phyloP scores from a whole-genome alignment of 257 asterid species.

The Gentiana dahurica region DNA sequence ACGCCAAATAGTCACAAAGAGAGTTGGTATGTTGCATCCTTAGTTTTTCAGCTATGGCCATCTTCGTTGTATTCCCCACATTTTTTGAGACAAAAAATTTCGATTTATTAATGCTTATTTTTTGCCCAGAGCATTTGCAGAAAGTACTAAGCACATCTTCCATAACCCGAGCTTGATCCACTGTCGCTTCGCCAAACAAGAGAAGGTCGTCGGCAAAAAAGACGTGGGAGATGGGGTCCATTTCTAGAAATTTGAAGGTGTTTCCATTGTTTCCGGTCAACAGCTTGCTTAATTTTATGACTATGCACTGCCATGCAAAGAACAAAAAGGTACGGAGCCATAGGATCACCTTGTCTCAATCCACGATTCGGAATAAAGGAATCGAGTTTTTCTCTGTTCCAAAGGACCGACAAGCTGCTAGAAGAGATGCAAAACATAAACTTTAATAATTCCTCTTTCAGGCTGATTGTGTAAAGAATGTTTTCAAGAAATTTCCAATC shows the following conservation, averaged over 20 bases:
- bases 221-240: not conserved
- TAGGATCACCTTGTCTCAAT: too few species aligned
- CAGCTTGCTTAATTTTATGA: not conserved
- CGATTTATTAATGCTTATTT: not conserved
- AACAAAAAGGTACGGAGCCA: not conserved
- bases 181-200: not conserved
- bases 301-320: constrained; percentile 2
- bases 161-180: not conserved
- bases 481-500: too few species aligned
- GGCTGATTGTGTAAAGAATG: too few species aligned
- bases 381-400: too few species aligned
- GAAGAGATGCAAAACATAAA: too few species aligned
- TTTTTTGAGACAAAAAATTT: not conserved
- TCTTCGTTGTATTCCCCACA: too few species aligned
- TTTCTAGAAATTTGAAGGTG: not conserved
- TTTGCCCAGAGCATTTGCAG: not conserved
- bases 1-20: too few species aligned
- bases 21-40: too few species aligned
- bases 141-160: not conserved
- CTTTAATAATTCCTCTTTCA: too few species aligned
- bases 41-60: too few species aligned
- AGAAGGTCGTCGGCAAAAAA: not conserved
- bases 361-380: too few species aligned
- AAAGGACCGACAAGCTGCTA: too few species aligned
- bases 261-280: not conserved